Conservation (phyloP, 306 rosid genomes). For the Aeschynomene evenia region DNA sequence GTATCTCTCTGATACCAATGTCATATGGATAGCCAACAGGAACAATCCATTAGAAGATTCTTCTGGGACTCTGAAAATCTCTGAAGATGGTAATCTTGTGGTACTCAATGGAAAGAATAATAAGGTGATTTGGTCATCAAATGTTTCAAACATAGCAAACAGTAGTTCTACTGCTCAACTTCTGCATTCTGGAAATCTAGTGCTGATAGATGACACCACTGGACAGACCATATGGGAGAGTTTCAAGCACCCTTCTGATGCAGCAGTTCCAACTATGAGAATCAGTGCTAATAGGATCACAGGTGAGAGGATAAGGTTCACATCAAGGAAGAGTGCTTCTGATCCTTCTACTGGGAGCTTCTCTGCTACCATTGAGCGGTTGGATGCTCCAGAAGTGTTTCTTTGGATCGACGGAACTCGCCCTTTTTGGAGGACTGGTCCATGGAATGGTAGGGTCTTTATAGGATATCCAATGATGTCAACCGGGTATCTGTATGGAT, state of each 20-base stretch:
- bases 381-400: constrained; percentile 40
- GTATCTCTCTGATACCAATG: constrained; percentile 24
- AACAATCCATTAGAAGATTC: constrained; percentile 38
- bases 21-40: constrained; percentile 57
- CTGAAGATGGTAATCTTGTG: constrained; percentile 37
- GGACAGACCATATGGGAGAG: constrained; percentile 43
- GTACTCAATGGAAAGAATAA: constrained; percentile 33
- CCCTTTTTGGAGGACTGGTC: constrained; percentile 56
- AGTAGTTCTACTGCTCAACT: constrained; percentile 39
- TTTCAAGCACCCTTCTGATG: constrained; percentile 41
- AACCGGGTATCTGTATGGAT: constrained; percentile 34
- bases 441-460: constrained; percentile 47
- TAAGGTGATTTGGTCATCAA: constrained; percentile 44
- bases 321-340: constrained; percentile 43
- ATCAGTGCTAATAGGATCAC: constrained; percentile 36
- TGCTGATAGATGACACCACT: constrained; percentile 19
- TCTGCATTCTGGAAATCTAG: constrained; percentile 36
- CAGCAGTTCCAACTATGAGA: constrained; percentile 34
- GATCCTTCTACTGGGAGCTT: constrained; percentile 45
- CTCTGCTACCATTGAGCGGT: constrained; percentile 20
- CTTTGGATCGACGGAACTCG: constrained; percentile 38
- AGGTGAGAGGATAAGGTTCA: constrained; percentile 21
- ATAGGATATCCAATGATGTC: constrained; percentile 43
- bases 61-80: constrained; percentile 36
- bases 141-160: constrained; percentile 15